Percentiles rank a stretch among this genome's conserved stretches.
These are phyloP conservation scores for Trichoderma gracile DNA, from an alignment of 2,329 filamentous ascomycete genomes.

Conservation along the genomic window DNA sequence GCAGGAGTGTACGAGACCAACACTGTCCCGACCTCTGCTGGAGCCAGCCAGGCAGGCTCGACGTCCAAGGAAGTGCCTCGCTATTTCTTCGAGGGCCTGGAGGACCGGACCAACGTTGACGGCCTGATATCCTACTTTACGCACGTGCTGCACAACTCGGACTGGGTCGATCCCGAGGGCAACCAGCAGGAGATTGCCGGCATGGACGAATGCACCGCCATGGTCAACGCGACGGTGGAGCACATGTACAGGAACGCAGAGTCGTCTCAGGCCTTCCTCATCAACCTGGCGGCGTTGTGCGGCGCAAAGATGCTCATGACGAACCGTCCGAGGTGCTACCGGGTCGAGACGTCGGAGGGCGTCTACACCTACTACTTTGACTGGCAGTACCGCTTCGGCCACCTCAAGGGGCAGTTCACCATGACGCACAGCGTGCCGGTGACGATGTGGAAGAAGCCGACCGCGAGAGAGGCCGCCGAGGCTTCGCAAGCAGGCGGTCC, in stretches of 20 bases:
- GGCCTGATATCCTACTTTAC: conserved; percentile 58
- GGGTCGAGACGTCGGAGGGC: conserved; percentile 45
- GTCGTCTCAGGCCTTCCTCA: conserved; percentile 57
- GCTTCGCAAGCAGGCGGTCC: conserved; percentile 23
- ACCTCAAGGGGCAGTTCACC: conserved; percentile 53
- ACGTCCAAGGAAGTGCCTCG: conserved; percentile 29
- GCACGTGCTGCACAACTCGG: conserved; percentile 49
- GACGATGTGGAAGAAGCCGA: conserved; percentile 43
- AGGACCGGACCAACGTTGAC: conserved; percentile 57
- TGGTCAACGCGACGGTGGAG: conserved; percentile 56
- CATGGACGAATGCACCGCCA: conserved; percentile 55
- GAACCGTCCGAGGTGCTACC: conserved; percentile 43
- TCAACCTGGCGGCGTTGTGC: conserved; percentile 59
- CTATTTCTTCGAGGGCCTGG: conserved; percentile 41
- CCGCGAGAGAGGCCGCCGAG: conserved; percentile 30
- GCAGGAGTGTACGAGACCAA: conserved; percentile 26
- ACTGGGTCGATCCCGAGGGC: conserved; percentile 54
- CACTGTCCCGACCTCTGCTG: neutral
- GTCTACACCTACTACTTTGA: conserved; percentile 51
- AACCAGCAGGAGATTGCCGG: conserved; percentile 45
- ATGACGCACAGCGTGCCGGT: conserved; percentile 53
- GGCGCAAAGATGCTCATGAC: conserved; percentile 55
- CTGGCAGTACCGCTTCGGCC: conserved; percentile 59
- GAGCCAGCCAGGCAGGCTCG: neutral
- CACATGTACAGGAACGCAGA: conserved; percentile 53